These are phyloP conservation scores for Solanum sejunctum DNA, from an alignment of 257 asterid species.

Conservation along the genomic window DNA sequence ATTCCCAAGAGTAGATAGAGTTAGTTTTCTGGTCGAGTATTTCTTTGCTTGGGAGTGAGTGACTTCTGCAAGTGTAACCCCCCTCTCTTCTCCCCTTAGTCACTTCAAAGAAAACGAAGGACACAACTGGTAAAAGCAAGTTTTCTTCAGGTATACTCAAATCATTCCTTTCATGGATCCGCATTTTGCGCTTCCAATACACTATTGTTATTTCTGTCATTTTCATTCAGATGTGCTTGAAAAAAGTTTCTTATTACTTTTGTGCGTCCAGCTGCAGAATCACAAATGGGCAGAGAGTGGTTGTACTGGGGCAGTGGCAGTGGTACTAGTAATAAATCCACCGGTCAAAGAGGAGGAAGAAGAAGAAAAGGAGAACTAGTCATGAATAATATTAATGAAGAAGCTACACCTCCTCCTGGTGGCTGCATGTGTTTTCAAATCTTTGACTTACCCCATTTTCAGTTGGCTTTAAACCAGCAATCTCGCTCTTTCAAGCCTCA, in stretches of 20 bases:
- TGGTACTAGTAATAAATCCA: constrained; percentile 10
- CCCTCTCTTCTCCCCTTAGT: background rate
- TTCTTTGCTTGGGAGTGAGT: constrained; percentile 58
- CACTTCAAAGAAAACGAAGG: background rate
- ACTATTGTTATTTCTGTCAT: constrained; percentile 6
- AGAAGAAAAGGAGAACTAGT: background rate
- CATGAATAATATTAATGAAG: background rate
- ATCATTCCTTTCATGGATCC: constrained; percentile 9
- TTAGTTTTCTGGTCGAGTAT: background rate
- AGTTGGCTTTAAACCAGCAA: constrained; percentile 36
- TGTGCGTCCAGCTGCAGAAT: too few relatives aligned
- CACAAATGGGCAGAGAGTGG: constrained; percentile 75
- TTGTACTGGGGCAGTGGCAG: constrained; percentile 37
- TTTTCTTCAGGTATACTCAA: background rate
- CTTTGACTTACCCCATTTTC: constrained; percentile 52
- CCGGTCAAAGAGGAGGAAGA: constrained; percentile 14
- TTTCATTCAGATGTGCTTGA: constrained; percentile 15
- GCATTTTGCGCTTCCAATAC: background rate
- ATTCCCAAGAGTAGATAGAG: constrained; percentile 31
- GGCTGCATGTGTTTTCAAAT: constrained; percentile 88
- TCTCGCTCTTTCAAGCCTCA: constrained; percentile 5
- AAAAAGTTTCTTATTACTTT: background rate
- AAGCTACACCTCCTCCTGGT: constrained; percentile 9
- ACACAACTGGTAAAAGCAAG: background rate
- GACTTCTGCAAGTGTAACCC: constrained; percentile 4